Evolutionary conservation across 108 stramenopile genomes (phyloP).

Genomic region (Discostella stelligeroides): DNA sequence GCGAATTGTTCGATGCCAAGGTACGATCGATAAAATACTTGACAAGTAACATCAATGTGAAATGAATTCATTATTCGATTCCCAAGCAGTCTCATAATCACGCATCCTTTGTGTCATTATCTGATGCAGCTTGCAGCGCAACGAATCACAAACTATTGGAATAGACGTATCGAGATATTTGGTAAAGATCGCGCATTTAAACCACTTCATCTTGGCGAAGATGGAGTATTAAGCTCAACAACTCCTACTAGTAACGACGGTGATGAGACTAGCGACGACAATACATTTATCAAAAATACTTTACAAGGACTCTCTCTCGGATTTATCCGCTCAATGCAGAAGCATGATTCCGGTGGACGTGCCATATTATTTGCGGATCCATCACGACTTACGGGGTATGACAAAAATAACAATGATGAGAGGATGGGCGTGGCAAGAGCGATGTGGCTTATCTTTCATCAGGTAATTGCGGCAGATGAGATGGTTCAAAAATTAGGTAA

Average conservation of each 20-base stretch:
- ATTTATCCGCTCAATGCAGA: slow-evolving; percentile 24
- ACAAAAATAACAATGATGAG: slow-evolving; percentile 40
- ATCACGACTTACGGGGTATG: slow-evolving; percentile 23
- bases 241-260: background rate
- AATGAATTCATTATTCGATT: too few species aligned
- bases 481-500: slow-evolving; percentile 8
- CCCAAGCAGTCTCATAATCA: background rate
- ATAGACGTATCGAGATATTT: slow-evolving; percentile 60
- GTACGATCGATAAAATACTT: slow-evolving; percentile 16
- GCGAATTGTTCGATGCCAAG: slow-evolving; percentile 60
- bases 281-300: slow-evolving; percentile 23
- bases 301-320: slow-evolving; percentile 31
- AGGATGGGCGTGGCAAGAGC: slow-evolving; percentile 49
- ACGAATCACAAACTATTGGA: slow-evolving; percentile 55
- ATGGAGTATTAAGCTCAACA: slow-evolving; percentile 15
- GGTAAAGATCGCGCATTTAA: slow-evolving; percentile 47
- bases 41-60: too few species aligned
- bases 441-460: slow-evolving; percentile 58
- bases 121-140: slow-evolving; percentile 34
- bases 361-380: slow-evolving; percentile 55
- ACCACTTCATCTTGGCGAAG: slow-evolving; percentile 31
- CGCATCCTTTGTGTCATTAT: background rate
- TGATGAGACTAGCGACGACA: slow-evolving; percentile 37
- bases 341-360: slow-evolving; percentile 44
- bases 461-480: slow-evolving; percentile 44